Base-by-base conservation (phyloP, 805 yeast species). In the Zygoascus tannicola region DNA sequence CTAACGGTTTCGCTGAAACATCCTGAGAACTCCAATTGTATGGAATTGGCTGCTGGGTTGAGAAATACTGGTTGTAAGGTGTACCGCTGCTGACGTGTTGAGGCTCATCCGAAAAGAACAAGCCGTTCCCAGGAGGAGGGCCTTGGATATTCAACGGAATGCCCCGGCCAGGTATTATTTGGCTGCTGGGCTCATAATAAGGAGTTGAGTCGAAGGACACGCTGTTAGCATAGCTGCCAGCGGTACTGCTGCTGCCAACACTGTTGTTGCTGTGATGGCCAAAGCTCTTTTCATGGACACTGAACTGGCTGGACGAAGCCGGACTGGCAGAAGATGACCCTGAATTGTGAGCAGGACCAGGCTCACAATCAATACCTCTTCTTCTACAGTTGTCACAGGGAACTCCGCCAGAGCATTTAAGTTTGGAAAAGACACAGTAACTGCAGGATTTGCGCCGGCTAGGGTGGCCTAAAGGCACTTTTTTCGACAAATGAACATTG, bases 341-440 rank as follows among this genome's bases (percentile, higher is more conserved):
- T 7, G 30, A 7, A 4, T 18, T 7, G 14, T 37, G 32, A 37
- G 40, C 40, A 22, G 44, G 46, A 16, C 47, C 53, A 14, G 46
- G 48, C 10, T 48, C 46, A 22, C 56, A 52, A 4, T 28, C 20
- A 21, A 52, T 14, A 26, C 36, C 35, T 26, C 54, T 43, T 33
- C 44, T 52, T 15, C 42, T 32, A 38, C 57, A 53, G 26, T 52
- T 44, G 14, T 49, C 54, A 32, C 57, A 53, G n/a, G 35, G 39
- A 19, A 32, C 38, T 3, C 56, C 57, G 4, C 57, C 57, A 12
- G 53, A 46, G 41, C 57, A 53, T 34, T 43, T 51, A 22, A 53
- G 47, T 37, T 53, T 53, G 3, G 49, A 38, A n/a, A 36, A 30
- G 15, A 43, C 39, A 32, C 51, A 48, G 10, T 36, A 42, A 16